Base-by-base conservation (phyloP, 176 grass and related monocot species). In the Musa beccarii region DNA sequence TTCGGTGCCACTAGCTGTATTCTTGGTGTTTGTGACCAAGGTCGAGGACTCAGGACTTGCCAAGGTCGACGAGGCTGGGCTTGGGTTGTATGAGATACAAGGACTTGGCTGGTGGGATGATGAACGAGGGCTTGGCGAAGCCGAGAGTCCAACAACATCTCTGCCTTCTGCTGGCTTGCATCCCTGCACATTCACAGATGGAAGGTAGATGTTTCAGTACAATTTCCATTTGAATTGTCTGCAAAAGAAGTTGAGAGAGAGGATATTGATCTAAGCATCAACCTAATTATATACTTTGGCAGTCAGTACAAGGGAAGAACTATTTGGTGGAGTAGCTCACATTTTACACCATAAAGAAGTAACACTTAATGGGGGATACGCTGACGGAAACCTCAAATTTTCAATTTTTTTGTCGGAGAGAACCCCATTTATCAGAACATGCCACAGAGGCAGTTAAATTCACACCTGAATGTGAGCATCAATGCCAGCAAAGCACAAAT, bases 101-200 rank as follows among this genome's bases (percentile, higher is more conserved):
- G 77, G 77, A 49, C 77, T 79, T 59, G 77, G 77, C 28, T 79
- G 77, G 66, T 71, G 59, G 17, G 77, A 79, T 51, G 77, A 79
- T 51, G 66, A 70, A 26, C 77, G 50, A 19, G 76, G 76, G 65
- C 76, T 79, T 50, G 76, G 65, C 8, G 77, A 71, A 71, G 65
- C 65, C 10, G 77, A 79, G 65, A 19, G 52, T 15, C 66, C 77
- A 1, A 59, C 17, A 17, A 16, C 66, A 49, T 79, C 66, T 15
- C 43, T 43, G 19, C 66, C 13, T 21, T 79, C 66, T 11, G 20
- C 14, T 51, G 53, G 53, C 9, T 59, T 79, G 26, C 66, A 70
- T 59, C 77, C 77, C 77, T 79, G 52, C 52, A 79, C 51, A 20
- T 49, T 50, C 28, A 70, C 4, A 70, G 57, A 61, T 61, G 19